Base-by-base conservation (phyloP, 2,329 filamentous ascomycete species). In the Fusarium sp. region DNA sequence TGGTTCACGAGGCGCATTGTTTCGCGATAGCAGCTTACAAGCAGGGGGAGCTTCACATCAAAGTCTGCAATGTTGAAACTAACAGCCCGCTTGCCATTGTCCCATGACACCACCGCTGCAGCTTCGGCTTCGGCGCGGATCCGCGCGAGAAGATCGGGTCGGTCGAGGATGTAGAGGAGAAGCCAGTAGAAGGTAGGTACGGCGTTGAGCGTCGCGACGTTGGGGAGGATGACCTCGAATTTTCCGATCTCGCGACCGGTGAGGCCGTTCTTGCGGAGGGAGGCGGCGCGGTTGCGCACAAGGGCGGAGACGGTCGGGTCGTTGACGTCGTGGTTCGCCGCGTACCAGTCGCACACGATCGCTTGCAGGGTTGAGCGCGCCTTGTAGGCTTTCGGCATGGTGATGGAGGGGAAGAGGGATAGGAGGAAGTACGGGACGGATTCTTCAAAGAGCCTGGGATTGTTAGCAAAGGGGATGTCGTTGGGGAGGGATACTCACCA, bases 1-100 rank as follows among this genome's bases (percentile, higher is more conserved):
- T 78, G 77, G 30, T 80, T 80, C 14, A 70, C 73, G 3, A 84
- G 56, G 9, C 84, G 81, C 55, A 85, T 73, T 0, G 78, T 78
- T 67, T 86, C 84, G 23, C 80, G 78, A 66, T 81, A 84, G 22
- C 78, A 78, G 44, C 81, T 80, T 15, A 82, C 73, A 8, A 86
- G 73, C 7, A 84, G 71, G 0, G 82, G 82, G 46, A 80, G 81
- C 7, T 73, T 58, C 2, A 78, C 71, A 32, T 79, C 77, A 11
- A 85, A 76, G 3, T 67, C 69, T 2, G 72, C 70, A 52, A 80
- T 76, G 17, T 82, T 75, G n/a, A 85, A 73, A 3, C 68, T 75
- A 3, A 63, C 67, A 0, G 32, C 65, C 14, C 22, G 44, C 17
- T 20, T 59, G 1, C 46, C 60, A 22, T 55, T 23, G 15, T 67